Evolutionary conservation across 768 basidiomycete species (phyloP), one percentile per base, ranked within the genome.

Genomic region (Boletus rufocinnamomeus): DNA sequence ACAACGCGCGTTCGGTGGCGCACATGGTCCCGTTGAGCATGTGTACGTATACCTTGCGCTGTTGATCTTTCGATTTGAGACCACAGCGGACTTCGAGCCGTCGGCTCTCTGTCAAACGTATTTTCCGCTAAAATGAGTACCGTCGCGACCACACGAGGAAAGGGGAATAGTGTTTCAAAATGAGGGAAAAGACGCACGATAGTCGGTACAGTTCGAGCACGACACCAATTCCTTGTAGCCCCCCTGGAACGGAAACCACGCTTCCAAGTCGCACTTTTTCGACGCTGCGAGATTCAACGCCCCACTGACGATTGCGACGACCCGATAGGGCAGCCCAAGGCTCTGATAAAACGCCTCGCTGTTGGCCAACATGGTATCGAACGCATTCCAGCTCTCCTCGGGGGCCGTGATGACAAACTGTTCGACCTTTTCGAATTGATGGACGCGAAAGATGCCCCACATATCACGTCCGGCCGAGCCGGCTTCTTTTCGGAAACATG

Each of bases 381-480:
- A 91, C 84, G 88, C 89, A 72, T 86, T 88, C 89, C 95, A 95
- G 70, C 95, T 96, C 72, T 93, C 89, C 64, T 91, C 89, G 1
- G 97, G 95, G 27, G 93, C 89, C 8, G 96, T 98, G 66, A 99
- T 83, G 77, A 90, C 87, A 76, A 98, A 98, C 79, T 98, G 87
- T 72, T 99, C 97, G 52, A 99, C 84, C 80, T 99, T 99, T 77
- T 99, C 97, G 64, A 99, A 99, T 75, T 99, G 97, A 72, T 99
- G 97, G 54, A 99, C 96, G 25, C 97, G 92, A 87, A 99, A 99
- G 75, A 98, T 98, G 57, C 97, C 97, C 95, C 97, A 98, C 82
- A 96, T 98, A 66, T 99, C 97, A 55, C 94, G 89, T 4, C 97
- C 97, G 9, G 94, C 94, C 3, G 94, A 91, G 35, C 97, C 97